These are phyloP conservation scores for Malassezia slooffiae DNA, from an alignment of 1,284 basidiomycete genomes.

Conservation along the genomic window DNA sequence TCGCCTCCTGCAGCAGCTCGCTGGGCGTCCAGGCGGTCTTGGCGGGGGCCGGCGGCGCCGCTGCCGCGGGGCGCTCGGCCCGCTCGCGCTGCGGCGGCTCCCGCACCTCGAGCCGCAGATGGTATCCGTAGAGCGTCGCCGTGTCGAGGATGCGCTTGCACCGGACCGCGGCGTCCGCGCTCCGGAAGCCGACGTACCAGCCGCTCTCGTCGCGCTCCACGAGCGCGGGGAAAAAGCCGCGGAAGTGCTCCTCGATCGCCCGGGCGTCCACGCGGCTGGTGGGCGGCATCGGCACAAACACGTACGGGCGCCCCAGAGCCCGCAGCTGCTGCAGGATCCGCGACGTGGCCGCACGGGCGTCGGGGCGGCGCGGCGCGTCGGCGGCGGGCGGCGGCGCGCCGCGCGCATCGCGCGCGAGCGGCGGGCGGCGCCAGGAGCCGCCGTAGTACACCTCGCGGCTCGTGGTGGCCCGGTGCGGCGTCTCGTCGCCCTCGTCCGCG, in stretches of 20 bases:
- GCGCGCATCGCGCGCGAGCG: neutral
- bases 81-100: constrained; percentile 1
- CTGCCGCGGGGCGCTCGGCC: neutral
- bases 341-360: neutral
- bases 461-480: constrained; percentile 9
- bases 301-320: constrained; percentile 18
- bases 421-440: no score
- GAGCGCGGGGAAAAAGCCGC: constrained; percentile 22
- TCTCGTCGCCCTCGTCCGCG: neutral
- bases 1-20: constrained; percentile 57
- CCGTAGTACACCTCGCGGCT: constrained; percentile 4
- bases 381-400: neutral
- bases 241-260: constrained; percentile 27
- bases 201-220: constrained; percentile 35
- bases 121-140: constrained; percentile 18
- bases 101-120: constrained; percentile 23
- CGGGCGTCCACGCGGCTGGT: constrained; percentile 20
- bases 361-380: neutral
- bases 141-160: constrained; percentile 27
- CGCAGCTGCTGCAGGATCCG: constrained; percentile 15
- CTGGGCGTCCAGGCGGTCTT: constrained; percentile 51
- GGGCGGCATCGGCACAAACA: constrained; percentile 22
- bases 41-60: neutral
- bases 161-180: constrained; percentile 13
- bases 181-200: constrained; percentile 44